These are phyloP conservation scores for Pseudogymnoascus sp. DNA, from an alignment of 2,329 filamentous ascomycete genomes.

Conservation along the genomic window DNA sequence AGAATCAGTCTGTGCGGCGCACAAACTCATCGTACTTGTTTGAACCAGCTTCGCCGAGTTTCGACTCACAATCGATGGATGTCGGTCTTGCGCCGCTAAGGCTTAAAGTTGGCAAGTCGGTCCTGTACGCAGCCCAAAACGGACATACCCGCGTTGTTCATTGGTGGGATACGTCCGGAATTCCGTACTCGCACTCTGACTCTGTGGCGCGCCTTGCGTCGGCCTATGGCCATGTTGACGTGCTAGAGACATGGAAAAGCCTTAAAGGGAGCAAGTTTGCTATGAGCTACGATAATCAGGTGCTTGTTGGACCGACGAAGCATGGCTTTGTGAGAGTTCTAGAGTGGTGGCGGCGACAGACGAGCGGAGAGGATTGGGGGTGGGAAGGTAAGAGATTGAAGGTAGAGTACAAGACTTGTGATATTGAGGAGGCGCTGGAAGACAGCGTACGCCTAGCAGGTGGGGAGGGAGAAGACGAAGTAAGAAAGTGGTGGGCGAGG, in stretches of 20 bases:
- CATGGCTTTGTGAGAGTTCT: slow-evolving; percentile 77
- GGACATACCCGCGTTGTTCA: slow-evolving; percentile 69
- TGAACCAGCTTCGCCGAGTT: slow-evolving; percentile 14
- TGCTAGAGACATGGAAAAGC: slow-evolving; percentile 75
- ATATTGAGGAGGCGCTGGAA: slow-evolving; percentile 90
- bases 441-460: slow-evolving; percentile 58
- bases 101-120: slow-evolving; percentile 75
- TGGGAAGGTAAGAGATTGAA: slow-evolving; percentile 51
- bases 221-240: slow-evolving; percentile 73
- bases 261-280: slow-evolving; percentile 56
- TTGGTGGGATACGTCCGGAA: slow-evolving; percentile 81
- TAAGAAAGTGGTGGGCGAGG: slow-evolving; percentile 79
- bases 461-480: slow-evolving; percentile 59
- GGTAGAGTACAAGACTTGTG: slow-evolving; percentile 90
- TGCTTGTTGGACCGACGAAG: slow-evolving; percentile 79
- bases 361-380: slow-evolving; percentile 44
- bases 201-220: slow-evolving; percentile 77
- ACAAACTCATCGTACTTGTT: slow-evolving; percentile 17
- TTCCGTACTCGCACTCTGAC: slow-evolving; percentile 73
- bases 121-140: slow-evolving; percentile 75
- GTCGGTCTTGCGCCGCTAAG: slow-evolving; percentile 35
- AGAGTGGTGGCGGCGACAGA: slow-evolving; percentile 83
- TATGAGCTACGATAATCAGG: slow-evolving; percentile 72
- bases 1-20: slow-evolving; percentile 18
- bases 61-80: slow-evolving; percentile 14